Evolutionary conservation across 352 stramenopile species (phyloP), one percentile per base, ranked within the genome.

Genomic region (Phytopythium aichiense): DNA sequence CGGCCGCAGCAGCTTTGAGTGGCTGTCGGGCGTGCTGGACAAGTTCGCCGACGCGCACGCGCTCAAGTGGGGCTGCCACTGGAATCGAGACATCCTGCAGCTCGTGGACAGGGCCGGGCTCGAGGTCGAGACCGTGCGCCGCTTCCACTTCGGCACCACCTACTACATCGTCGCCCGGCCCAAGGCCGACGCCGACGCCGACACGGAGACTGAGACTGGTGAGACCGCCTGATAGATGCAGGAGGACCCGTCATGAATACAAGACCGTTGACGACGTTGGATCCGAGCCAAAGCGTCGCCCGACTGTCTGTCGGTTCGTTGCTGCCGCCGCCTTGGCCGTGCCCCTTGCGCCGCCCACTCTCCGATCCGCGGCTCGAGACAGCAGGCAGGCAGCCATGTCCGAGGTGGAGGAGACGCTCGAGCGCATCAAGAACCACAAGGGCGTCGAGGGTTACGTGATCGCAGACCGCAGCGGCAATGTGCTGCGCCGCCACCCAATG

Each of bases 101-200:
- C 79, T 99, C 40, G 73, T 98, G 22, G 62, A 91, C 20, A 51
- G 88, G 23, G 79, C 92, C 0, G 91, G 88, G 9, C 77, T 98
- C 18, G 68, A 95, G 38, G 58, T 98, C 18, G 87, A 96, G 68
- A 91, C 81, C 7, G 56, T 96, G 48, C 67, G 84, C 58, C 90
- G 87, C 40, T 98, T 95, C 76, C 95, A 99, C 71, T 98, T 99
- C 73, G 96, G 95, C 51, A 98, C 95, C 51, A 98, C 96, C 18
- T 95, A 96, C 72, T 91, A 92, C 74, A 92, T 96, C 58, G 64
- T 93, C 15, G 89, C 86, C 20, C 74, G 68, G 46, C 84, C 87
- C 59, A 35, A 16, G 18, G 13, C 23, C 3, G 25, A 2, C 48
- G 3, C 9, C 7, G 22, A n/a, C 11, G 20, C 4, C 11, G 46